A percentile compares a stretch with the other conserved stretches of the same genome.
Conservation (phyloP, 176 grass and related monocot genomes). For the Oryza officinalis region DNA sequence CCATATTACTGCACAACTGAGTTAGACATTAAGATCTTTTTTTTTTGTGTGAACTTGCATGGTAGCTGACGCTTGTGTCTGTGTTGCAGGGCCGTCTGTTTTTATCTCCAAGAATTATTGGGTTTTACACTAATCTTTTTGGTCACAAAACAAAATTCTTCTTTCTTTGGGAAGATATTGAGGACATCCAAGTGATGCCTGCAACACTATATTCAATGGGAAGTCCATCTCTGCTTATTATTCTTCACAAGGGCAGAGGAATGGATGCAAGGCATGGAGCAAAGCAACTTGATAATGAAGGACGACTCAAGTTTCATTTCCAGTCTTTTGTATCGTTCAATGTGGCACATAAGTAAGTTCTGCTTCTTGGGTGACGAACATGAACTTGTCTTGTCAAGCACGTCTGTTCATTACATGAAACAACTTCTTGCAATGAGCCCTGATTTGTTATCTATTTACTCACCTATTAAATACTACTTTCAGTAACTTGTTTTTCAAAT, state of each 20-base stretch:
- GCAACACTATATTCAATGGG: slow-evolving; percentile 83
- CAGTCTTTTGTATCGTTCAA: slow-evolving; percentile 92
- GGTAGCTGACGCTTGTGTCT: slow-evolving; percentile 15
- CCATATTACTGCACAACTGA: slow-evolving; percentile 12
- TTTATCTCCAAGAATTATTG: slow-evolving; percentile 96
- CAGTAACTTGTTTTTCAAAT: slow-evolving; percentile 26
- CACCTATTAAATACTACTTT: not conserved
- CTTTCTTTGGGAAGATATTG: slow-evolving; percentile 99
- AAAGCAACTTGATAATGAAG: slow-evolving; percentile 72
- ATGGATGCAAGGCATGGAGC: slow-evolving; percentile 86
- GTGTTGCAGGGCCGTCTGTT: slow-evolving; percentile 83
- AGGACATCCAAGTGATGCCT: slow-evolving; percentile 68
- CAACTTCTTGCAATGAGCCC: slow-evolving; percentile 11
- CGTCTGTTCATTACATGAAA: slow-evolving; percentile 9
- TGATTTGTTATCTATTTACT: not conserved
- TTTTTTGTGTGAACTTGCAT: not conserved
- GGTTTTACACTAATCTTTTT: slow-evolving; percentile 88
- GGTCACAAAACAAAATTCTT: slow-evolving; percentile 99
- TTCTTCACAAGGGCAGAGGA: slow-evolving; percentile 81
- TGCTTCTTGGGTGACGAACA: slow-evolving; percentile 30
- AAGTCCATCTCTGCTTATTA: slow-evolving; percentile 71
- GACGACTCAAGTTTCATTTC: slow-evolving; percentile 84
- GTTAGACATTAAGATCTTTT: not conserved
- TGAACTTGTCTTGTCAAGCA: not conserved
- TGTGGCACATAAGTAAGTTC: slow-evolving; percentile 71